These are phyloP conservation scores for Moricandia moricandioides DNA, from an alignment of 345 rosid species.

Conservation along the genomic window DNA sequence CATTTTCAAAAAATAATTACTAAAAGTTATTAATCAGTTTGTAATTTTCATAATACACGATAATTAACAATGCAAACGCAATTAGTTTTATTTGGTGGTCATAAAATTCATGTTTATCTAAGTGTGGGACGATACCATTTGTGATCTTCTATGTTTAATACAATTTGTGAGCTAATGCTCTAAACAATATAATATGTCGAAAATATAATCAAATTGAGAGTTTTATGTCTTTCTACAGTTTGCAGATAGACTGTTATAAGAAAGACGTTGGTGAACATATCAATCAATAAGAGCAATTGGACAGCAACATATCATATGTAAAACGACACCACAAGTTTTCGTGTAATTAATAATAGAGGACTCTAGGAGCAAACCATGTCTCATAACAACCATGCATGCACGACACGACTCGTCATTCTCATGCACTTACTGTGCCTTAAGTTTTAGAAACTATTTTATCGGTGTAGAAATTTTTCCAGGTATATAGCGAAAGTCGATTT, in stretches of 20 bases:
- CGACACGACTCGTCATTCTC: conserved; percentile 34
- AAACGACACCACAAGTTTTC: conserved; percentile 9
- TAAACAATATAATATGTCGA: background rate
- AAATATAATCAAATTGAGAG: background rate
- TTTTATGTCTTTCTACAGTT: background rate
- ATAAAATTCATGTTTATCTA: background rate
- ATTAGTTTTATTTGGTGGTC: background rate
- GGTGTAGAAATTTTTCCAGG: too few relatives aligned
- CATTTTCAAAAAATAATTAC: background rate
- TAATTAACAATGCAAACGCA: background rate
- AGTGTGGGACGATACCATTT: background rate
- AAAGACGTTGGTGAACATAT: conserved; percentile 25
- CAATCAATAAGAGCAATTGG: conserved; percentile 27
- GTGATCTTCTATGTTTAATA: background rate
- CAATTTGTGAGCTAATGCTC: background rate
- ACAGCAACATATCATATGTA: conserved; percentile 24
- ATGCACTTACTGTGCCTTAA: conserved; percentile 13
- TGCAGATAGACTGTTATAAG: background rate
- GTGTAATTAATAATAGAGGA: conserved; percentile 3
- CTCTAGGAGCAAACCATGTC: conserved; percentile 16
- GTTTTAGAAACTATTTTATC: too few relatives aligned
- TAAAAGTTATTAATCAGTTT: background rate
- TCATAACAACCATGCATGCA: conserved; percentile 33
- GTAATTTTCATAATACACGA: background rate
- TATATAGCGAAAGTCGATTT: too few relatives aligned